Conservation (phyloP, 1,284 basidiomycete genomes). For the Leccinum pseudoinsigne region DNA sequence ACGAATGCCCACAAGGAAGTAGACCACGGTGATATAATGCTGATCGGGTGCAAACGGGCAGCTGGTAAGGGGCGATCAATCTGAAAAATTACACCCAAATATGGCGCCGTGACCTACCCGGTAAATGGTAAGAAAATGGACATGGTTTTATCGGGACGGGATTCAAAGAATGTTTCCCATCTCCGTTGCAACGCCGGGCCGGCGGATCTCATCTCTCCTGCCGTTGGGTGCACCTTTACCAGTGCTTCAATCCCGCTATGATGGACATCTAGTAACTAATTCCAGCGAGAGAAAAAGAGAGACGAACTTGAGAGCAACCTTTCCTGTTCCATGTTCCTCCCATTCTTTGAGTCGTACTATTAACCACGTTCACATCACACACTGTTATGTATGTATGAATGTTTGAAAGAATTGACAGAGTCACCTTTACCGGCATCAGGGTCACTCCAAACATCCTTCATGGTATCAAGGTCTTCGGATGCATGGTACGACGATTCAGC, state of each 20-base stretch:
- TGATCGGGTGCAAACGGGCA: background rate
- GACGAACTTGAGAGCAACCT: background rate
- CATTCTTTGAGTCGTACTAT: background rate
- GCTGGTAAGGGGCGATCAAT: background rate
- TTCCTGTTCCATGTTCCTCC: background rate
- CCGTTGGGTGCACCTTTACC: background rate
- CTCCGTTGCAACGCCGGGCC: background rate
- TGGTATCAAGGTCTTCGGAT: background rate
- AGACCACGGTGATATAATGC: background rate
- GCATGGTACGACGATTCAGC: background rate
- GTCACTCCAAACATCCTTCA: background rate
- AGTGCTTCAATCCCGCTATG: background rate
- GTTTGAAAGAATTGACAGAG: background rate
- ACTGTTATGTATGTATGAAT: background rate
- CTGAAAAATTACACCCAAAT: background rate
- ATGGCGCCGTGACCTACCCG: background rate
- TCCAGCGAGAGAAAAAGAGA: background rate
- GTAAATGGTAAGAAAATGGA: background rate
- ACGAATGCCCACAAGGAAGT: background rate
- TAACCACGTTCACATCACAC: background rate
- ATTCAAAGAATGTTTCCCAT: background rate
- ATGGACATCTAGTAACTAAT: background rate
- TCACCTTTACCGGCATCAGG: background rate
- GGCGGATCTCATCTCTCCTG: background rate
- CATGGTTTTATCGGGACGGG: background rate